Percentiles rank a stretch among this genome's conserved stretches.
Conservation (phyloP, 176 grass and related monocot genomes). For the Rhynchospora tenuis region DNA sequence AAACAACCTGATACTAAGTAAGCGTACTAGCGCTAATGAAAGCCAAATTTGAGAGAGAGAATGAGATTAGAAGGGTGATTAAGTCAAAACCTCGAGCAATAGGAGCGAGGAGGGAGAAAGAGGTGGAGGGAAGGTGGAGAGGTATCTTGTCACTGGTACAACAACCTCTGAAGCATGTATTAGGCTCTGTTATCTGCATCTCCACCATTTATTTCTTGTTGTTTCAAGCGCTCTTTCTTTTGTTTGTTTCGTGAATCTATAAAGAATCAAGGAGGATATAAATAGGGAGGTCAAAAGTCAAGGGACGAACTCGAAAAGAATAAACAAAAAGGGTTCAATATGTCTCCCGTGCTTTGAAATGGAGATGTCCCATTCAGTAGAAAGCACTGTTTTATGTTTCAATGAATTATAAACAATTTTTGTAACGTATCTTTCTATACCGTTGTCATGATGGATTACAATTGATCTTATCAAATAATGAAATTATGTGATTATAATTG, state of each 20-base stretch:
- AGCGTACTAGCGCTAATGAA: neutral
- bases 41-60: neutral
- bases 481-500: no score
- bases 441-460: no score
- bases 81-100: constrained; percentile 59
- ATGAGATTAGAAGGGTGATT: neutral
- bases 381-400: no score
- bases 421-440: no score
- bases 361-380: no score
- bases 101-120: constrained; percentile 71
- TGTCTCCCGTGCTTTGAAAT: no score
- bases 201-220: constrained; percentile 8
- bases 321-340: neutral
- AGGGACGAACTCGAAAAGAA: neutral
- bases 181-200: constrained; percentile 45
- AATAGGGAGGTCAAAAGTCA: neutral
- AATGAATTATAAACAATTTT: no score
- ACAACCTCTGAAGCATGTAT: constrained; percentile 85
- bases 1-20: neutral
- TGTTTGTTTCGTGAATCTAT: neutral
- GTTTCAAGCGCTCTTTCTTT: neutral
- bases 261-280: neutral
- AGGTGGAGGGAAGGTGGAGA: constrained; percentile 56
- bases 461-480: no score
- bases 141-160: constrained; percentile 73